phyloP scores from a whole-genome alignment of 768 basidiomycete species.

The Agrocybe praecox region DNA sequence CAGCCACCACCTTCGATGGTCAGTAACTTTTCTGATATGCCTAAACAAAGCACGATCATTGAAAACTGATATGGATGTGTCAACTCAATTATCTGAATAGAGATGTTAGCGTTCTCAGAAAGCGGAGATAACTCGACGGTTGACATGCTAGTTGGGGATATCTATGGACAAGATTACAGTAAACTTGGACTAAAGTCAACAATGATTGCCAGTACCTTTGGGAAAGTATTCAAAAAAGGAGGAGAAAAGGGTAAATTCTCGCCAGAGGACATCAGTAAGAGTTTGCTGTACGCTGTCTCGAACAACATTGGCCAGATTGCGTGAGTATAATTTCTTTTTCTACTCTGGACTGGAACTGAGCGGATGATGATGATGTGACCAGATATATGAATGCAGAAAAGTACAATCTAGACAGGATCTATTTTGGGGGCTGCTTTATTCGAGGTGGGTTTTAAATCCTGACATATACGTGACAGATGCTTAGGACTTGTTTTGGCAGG shows the following conservation, averaged over 20 bases:
- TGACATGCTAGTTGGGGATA: slow-evolving; percentile 99
- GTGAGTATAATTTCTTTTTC: slow-evolving; percentile 57
- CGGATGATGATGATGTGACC: slow-evolving; percentile 9
- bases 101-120: slow-evolving; percentile 96
- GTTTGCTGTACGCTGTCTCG: slow-evolving; percentile 92
- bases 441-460: slow-evolving; percentile 59
- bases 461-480: neutral
- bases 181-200: slow-evolving; percentile 96
- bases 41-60: neutral
- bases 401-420: slow-evolving; percentile 94
- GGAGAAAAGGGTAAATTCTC: slow-evolving; percentile 78
- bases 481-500: slow-evolving; percentile 48
- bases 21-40: slow-evolving; percentile 31
- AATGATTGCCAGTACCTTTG: slow-evolving; percentile 97
- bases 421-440: slow-evolving; percentile 99
- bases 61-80: slow-evolving; percentile 1
- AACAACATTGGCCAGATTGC: slow-evolving; percentile 99
- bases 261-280: slow-evolving; percentile 93
- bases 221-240: slow-evolving; percentile 95
- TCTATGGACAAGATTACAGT: slow-evolving; percentile 97
- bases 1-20: slow-evolving; percentile 96
- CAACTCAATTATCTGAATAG: slow-evolving; percentile 42
- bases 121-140: slow-evolving; percentile 90
- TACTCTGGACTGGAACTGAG: neutral
- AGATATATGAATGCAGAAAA: slow-evolving; percentile 99